Evolutionary conservation across 208 protist species (phyloP).

Genomic region (Porcisia deanei): DNA sequence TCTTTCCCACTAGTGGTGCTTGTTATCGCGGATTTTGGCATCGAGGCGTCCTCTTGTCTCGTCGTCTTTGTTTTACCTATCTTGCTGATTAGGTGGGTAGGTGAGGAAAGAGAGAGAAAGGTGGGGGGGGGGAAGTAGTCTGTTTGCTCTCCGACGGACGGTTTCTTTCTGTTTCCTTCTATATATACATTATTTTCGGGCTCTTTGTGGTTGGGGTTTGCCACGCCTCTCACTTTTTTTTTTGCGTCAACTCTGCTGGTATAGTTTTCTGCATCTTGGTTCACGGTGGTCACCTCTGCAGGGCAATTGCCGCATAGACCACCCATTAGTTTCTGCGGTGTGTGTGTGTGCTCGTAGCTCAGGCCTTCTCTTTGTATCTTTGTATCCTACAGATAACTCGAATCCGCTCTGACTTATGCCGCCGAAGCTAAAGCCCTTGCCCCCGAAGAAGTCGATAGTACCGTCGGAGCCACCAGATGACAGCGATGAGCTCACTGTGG

Average conservation of each 20-base stretch:
- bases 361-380: slow-evolving; percentile 13
- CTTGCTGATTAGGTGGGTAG: neutral
- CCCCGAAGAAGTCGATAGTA: slow-evolving; percentile 43
- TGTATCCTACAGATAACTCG: neutral
- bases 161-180: neutral
- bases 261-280: neutral
- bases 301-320: too few species aligned
- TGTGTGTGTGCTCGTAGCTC: neutral
- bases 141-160: neutral
- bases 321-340: neutral
- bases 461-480: slow-evolving; percentile 32
- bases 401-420: slow-evolving; percentile 38
- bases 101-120: too few species aligned
- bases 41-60: neutral
- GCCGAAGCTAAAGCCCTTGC: slow-evolving; percentile 72
- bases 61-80: neutral
- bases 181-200: neutral
- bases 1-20: neutral
- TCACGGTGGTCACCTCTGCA: neutral
- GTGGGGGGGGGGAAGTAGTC: neutral
- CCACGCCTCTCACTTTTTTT: neutral
- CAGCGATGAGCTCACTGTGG: slow-evolving; percentile 71
- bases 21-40: neutral
- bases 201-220: neutral
- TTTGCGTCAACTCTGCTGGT: neutral